Evolutionary conservation across 23 red algal species (phyloP).

Genomic region (Gracilaria domingensis): DNA sequence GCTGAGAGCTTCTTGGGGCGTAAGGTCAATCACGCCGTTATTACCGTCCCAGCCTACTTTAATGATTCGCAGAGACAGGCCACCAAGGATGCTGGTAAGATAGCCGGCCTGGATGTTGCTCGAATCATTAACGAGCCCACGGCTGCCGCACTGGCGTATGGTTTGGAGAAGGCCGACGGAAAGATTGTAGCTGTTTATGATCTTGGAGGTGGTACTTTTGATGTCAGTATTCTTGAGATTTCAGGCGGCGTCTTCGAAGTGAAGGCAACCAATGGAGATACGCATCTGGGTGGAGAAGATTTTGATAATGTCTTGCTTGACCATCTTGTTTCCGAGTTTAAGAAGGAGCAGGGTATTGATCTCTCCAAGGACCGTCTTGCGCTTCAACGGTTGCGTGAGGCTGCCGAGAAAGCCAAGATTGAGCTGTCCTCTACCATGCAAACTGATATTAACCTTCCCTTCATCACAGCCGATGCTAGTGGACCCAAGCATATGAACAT

Average conservation of each 20-base stretch:
- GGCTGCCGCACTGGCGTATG: constrained; percentile 94
- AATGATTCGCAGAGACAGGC: constrained; percentile 98
- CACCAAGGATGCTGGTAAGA: constrained; percentile 98
- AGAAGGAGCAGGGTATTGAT: constrained; percentile 98
- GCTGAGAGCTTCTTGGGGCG: constrained; percentile 94
- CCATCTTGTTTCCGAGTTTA: constrained; percentile 94
- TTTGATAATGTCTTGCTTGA: constrained; percentile 96
- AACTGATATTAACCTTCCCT: constrained; percentile 98
- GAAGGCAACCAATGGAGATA: constrained; percentile 99
- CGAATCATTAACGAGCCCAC: constrained; percentile 99
- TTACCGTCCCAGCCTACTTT: constrained; percentile 99
- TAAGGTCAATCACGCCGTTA: constrained; percentile 89
- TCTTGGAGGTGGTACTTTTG: constrained; percentile 98
- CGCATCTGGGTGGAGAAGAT: constrained; percentile 99
- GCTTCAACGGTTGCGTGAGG: constrained; percentile 94
- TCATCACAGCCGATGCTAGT: constrained; percentile 97
- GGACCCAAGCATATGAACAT: constrained; percentile 99
- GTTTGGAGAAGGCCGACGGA: constrained; percentile 94
- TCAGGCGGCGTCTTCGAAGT: constrained; percentile 99
- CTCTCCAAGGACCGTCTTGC: constrained; percentile 93
- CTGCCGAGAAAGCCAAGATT: constrained; percentile 98
- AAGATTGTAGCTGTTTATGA: constrained; percentile 99
- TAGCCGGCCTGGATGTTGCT: constrained; percentile 97
- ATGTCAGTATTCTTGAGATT: constrained; percentile 99
- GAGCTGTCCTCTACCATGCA: constrained; percentile 96